These are phyloP conservation scores for Diospyros lotus DNA, from an alignment of 148 eudicot species.

Conservation along the genomic window DNA sequence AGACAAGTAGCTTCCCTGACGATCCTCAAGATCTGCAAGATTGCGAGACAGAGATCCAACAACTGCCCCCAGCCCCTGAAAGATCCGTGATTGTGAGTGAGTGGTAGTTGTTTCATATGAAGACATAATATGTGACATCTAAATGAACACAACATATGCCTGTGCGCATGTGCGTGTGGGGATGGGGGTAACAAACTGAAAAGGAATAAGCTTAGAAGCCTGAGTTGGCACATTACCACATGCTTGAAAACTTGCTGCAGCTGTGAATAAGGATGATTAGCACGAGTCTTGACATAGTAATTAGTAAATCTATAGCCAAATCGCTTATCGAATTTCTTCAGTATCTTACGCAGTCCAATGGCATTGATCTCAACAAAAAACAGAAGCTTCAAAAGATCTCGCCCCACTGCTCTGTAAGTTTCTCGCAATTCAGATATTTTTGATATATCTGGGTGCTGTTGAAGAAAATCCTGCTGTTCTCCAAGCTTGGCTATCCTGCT, in stretches of 20 bases:
- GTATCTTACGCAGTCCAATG: constrained; percentile 82
- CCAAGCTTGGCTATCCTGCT: constrained; percentile 58
- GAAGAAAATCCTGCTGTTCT: constrained; percentile 55
- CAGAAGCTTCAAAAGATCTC: constrained; percentile 73
- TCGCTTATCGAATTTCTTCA: constrained; percentile 90
- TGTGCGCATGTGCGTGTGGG: too few relatives aligned
- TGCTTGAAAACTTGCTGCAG: constrained; percentile 94
- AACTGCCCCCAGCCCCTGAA: constrained; percentile 93
- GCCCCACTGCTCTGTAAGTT: constrained; percentile 70
- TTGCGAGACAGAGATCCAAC: constrained; percentile 90
- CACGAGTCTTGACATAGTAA: constrained; percentile 88
- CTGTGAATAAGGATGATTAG: constrained; percentile 90
- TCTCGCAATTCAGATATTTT: constrained; percentile 58
- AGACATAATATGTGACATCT: background rate
- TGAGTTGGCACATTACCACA: constrained; percentile 51
- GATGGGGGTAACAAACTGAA: background rate
- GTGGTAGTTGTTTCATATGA: background rate
- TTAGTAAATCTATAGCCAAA: constrained; percentile 76
- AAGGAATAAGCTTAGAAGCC: constrained; percentile 1
- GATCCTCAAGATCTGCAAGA: constrained; percentile 79
- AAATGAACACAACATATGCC: too few relatives aligned
- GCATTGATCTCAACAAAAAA: constrained; percentile 83
- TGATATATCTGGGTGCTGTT: constrained; percentile 52
- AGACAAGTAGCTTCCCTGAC: constrained; percentile 82
- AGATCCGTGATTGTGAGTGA: constrained; percentile 5